Evolutionary conservation across 2,329 filamentous ascomycete species (phyloP).

Genomic region (Penicillium paneum): DNA sequence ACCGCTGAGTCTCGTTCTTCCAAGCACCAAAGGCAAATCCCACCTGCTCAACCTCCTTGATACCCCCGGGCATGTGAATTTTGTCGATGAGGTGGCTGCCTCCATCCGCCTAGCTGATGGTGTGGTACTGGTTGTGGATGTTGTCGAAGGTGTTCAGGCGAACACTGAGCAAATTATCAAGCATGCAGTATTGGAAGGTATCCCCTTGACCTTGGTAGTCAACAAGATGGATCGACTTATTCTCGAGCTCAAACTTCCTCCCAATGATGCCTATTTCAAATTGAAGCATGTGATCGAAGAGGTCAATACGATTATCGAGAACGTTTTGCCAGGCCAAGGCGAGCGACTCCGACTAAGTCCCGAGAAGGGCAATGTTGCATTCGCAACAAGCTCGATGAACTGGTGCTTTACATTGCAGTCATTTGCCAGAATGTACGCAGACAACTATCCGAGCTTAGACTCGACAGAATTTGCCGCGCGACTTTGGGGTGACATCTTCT

Average conservation of each 20-base stretch:
- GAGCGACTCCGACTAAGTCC: constrained; percentile 80
- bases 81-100: constrained; percentile 93
- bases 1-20: constrained; percentile 90
- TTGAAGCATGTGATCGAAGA: constrained; percentile 98
- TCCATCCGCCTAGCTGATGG: constrained; percentile 85
- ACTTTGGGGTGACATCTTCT: constrained; percentile 96
- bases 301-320: constrained; percentile 93
- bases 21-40: constrained; percentile 86
- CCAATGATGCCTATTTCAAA: constrained; percentile 97
- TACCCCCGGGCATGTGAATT: constrained; percentile 96
- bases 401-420: constrained; percentile 96
- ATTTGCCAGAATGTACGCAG: constrained; percentile 94
- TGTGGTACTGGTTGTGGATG: constrained; percentile 88
- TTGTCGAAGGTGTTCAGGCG: constrained; percentile 97
- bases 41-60: constrained; percentile 93
- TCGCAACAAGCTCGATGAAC: constrained; percentile 86
- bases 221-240: constrained; percentile 98
- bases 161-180: constrained; percentile 98
- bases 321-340: constrained; percentile 75
- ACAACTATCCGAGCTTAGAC: constrained; percentile 79
- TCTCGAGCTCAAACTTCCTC: constrained; percentile 87
- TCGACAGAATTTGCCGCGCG: constrained; percentile 76
- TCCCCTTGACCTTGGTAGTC: constrained; percentile 84
- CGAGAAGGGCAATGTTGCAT: constrained; percentile 97
- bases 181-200: constrained; percentile 83